Conservation (phyloP, 768 basidiomycete genomes). For the Amanita exitialis region DNA sequence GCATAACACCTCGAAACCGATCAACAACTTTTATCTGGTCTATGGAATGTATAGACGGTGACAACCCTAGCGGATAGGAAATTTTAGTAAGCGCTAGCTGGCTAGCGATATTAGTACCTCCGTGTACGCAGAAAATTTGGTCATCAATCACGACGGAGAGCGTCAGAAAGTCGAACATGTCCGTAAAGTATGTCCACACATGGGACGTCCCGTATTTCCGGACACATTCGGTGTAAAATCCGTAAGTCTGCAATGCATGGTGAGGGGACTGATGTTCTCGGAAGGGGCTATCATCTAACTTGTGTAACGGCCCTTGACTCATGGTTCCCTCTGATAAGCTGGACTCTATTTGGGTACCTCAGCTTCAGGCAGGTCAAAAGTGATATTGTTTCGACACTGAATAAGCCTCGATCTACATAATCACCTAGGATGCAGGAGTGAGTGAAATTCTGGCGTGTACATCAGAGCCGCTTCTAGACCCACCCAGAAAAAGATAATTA, state of each 20-base stretch:
- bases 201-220: conserved; percentile 93
- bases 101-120: conserved; percentile 44
- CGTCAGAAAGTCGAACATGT: conserved; percentile 99
- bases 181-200: conserved; percentile 99
- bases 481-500: conserved; percentile 97
- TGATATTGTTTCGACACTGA: conserved; percentile 98
- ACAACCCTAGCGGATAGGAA: conserved; percentile 52
- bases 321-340: conserved; percentile 95
- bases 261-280: conserved; percentile 15
- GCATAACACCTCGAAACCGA: conserved; percentile 77
- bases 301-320: conserved; percentile 97
- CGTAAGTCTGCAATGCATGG: conserved; percentile 67
- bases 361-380: conserved; percentile 94
- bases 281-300: conserved; percentile 38
- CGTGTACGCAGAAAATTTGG: conserved; percentile 98
- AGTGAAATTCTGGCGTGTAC: conserved; percentile 5
- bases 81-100: conserved; percentile 6
- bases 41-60: conserved; percentile 96
- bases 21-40: conserved; percentile 99
- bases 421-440: conserved; percentile 51
- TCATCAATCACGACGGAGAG: conserved; percentile 98
- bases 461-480: conserved; percentile 18
- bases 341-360: conserved; percentile 92
- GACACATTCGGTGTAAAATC: conserved; percentile 97
- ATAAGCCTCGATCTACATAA: conserved; percentile 96